Percentiles rank a stretch among this genome's conserved stretches.
These are phyloP conservation scores for Phascolomyces articulosus DNA, from an alignment of 371 early-diverging fungal genomes.

Conservation along the genomic window DNA sequence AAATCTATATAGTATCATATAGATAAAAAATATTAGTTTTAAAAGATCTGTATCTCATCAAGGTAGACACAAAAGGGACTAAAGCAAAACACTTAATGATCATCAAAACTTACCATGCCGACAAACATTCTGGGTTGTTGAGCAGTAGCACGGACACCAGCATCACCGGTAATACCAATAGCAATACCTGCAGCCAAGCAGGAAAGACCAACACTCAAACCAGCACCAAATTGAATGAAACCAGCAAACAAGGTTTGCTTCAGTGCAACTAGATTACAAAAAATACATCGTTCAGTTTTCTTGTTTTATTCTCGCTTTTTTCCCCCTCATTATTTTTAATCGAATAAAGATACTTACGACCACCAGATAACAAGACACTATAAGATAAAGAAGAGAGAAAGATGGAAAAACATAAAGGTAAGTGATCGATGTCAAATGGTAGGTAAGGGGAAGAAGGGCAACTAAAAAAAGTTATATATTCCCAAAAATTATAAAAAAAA, in stretches of 20 bases:
- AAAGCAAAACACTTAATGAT: no score
- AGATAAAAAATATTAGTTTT: no score
- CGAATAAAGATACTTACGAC: constrained; percentile 57
- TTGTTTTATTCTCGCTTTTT: background rate
- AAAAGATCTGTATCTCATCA: no score
- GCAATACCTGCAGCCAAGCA: constrained; percentile 97
- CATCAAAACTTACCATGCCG: constrained; percentile 77
- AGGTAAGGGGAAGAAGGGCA: no score
- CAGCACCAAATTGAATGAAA: constrained; percentile 92
- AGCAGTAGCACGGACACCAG: constrained; percentile 90
- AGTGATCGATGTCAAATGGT: no score
- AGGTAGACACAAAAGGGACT: no score
- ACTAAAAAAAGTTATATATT: no score
- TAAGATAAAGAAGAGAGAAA: background rate
- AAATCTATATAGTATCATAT: constrained; percentile 44
- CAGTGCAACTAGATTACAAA: constrained; percentile 51
- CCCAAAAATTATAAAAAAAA: no score
- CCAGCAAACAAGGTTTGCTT: constrained; percentile 70
- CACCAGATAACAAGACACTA: constrained; percentile 84
- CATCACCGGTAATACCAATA: constrained; percentile 97
- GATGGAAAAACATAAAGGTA: constrained; percentile 1
- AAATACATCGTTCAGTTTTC: no score
- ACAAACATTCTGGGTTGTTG: constrained; percentile 96
- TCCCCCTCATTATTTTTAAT: background rate
- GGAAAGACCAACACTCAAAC: constrained; percentile 90